A percentile compares a stretch with the other conserved stretches of the same genome.
phyloP scores from a whole-genome alignment of 164 flowering plant genomes.

The Amborella trichopoda region DNA sequence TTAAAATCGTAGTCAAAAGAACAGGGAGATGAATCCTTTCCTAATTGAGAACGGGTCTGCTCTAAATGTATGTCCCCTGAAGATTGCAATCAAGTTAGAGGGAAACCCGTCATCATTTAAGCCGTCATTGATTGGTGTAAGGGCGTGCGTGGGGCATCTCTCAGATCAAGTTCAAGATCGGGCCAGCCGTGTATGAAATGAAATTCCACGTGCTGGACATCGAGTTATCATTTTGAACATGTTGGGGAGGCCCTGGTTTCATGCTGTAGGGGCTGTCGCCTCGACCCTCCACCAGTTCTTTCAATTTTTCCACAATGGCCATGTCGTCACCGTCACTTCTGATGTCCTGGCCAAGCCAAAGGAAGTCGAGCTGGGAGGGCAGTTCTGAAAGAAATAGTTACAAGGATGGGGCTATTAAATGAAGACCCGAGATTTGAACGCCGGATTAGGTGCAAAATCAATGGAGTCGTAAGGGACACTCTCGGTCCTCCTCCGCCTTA shows the following conservation, averaged over 20 bases:
- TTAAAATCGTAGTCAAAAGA: neutral
- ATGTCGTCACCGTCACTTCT: constrained; percentile 1
- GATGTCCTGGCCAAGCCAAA: neutral
- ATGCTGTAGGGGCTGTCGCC: neutral
- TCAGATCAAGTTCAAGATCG: neutral
- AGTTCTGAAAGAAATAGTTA: neutral
- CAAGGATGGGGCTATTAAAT: neutral
- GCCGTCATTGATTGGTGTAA: constrained; percentile 1
- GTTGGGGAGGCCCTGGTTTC: neutral
- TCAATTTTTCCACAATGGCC: neutral
- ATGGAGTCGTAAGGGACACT: constrained; percentile 1
- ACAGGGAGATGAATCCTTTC: neutral
- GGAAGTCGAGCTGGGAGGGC: neutral
- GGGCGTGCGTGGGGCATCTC: neutral
- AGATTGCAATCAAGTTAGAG: neutral
- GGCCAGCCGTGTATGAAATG: neutral
- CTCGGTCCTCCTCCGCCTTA: constrained; percentile 1
- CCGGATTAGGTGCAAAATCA: neutral
- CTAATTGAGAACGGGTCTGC: neutral
- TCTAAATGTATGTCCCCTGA: too few species aligned
- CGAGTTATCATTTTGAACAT: neutral
- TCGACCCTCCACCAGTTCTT: neutral
- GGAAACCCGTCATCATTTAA: neutral
- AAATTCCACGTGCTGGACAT: neutral
- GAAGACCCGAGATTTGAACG: constrained; percentile 1